A percentile compares a stretch with the other conserved stretches of the same genome.
Conservation (phyloP, 805 yeast genomes). For the Saccharomycopsis sp. region DNA sequence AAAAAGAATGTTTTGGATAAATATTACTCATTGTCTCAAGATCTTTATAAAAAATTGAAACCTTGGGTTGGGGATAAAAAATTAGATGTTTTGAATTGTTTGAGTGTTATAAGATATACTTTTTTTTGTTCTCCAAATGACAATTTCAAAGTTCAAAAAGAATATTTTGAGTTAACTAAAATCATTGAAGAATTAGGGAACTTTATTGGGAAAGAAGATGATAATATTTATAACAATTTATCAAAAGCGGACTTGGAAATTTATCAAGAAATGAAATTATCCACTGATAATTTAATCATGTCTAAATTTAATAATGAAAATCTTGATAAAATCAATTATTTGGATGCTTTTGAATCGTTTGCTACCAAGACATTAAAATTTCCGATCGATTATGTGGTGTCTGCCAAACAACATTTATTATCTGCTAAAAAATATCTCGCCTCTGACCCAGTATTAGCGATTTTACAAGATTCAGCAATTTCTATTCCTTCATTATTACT, state of each 20-base stretch:
- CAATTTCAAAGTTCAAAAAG: no score
- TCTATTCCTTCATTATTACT: conserved; percentile 37
- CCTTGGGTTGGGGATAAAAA: no score
- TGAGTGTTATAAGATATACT: no score
- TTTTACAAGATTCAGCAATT: conserved; percentile 39
- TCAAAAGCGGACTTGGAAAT: neutral
- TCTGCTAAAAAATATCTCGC: conserved; percentile 22
- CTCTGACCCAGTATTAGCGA: conserved; percentile 33
- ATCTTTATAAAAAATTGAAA: no score
- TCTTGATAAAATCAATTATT: neutral
- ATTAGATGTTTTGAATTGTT: no score
- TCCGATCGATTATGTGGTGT: neutral
- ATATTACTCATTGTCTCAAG: no score
- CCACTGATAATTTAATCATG: conserved; percentile 1
- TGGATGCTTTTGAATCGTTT: neutral
- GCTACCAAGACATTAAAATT: neutral
- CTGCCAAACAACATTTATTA: conserved; percentile 23
- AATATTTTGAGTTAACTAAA: no score
- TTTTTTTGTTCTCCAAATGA: no score
- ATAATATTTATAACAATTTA: neutral
- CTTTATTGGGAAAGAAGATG: no score
- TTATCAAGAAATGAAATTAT: neutral
- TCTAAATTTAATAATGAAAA: conserved; percentile 1
- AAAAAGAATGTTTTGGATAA: no score
- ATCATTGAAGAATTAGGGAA: no score